These are phyloP conservation scores for Royoungia palumana DNA, from an alignment of 768 basidiomycete genomes.

Conservation along the genomic window DNA sequence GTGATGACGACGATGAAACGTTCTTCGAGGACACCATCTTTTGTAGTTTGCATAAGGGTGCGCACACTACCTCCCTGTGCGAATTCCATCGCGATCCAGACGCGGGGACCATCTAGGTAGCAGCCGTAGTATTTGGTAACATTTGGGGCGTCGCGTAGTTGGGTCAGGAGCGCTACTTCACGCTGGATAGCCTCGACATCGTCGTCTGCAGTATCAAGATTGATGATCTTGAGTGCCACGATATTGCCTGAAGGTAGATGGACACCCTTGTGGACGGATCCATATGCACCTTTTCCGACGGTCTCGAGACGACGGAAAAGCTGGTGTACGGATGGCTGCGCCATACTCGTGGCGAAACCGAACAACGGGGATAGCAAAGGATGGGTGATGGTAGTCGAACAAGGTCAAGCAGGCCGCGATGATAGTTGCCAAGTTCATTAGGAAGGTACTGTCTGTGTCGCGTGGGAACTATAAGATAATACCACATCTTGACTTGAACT, in stretches of 20 bases:
- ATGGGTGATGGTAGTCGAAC: neutral
- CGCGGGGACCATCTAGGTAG: constrained; percentile 88
- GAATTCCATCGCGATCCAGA: constrained; percentile 99
- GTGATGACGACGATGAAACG: constrained; percentile 83
- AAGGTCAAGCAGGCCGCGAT: too few species aligned
- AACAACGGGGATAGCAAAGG: neutral
- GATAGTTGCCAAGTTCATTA: too few species aligned
- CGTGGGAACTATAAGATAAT: too few species aligned
- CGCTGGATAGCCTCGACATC: constrained; percentile 96
- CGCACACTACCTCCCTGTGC: constrained; percentile 94
- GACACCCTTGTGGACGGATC: constrained; percentile 89
- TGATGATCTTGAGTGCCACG: constrained; percentile 98
- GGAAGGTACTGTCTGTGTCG: too few species aligned
- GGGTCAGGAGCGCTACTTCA: constrained; percentile 88
- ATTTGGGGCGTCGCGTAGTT: constrained; percentile 86
- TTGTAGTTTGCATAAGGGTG: constrained; percentile 87
- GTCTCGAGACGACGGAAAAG: constrained; percentile 85
- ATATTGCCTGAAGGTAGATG: constrained; percentile 82
- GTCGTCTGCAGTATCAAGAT: constrained; percentile 94
- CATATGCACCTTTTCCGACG: constrained; percentile 94
- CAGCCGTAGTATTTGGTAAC: constrained; percentile 97
- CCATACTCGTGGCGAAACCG: constrained; percentile 23
- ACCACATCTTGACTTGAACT: too few species aligned
- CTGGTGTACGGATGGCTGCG: constrained; percentile 67
- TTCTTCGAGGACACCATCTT: constrained; percentile 77